Evolutionary conservation across 768 basidiomycete genomes (phyloP).

Genomic region (Lactarius hengduanensis): DNA sequence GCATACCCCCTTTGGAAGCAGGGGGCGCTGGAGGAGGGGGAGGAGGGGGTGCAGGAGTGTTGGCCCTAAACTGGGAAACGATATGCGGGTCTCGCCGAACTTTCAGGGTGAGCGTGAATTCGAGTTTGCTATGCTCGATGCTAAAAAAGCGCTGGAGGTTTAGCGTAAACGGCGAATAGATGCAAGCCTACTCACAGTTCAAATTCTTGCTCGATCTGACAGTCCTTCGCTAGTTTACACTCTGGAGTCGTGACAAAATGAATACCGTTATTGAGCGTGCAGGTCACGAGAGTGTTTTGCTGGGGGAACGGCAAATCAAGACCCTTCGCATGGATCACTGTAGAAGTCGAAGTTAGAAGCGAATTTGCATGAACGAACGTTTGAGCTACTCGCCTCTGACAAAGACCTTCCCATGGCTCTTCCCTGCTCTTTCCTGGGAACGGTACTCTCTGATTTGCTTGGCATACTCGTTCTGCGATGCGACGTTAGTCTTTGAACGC

Average conservation of each 20-base stretch:
- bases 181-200: conserved; percentile 62
- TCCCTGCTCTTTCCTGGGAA: conserved; percentile 71
- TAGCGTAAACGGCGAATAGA: neutral
- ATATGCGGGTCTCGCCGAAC: conserved; percentile 86
- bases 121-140: conserved; percentile 91
- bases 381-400: conserved; percentile 64
- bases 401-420: conserved; percentile 89
- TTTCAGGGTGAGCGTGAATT: conserved; percentile 89
- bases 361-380: neutral
- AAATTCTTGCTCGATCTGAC: conserved; percentile 82
- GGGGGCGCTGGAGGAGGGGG: conserved; percentile 44
- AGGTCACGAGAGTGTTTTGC: conserved; percentile 72
- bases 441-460: conserved; percentile 84
- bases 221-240: conserved; percentile 54
- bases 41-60: conserved; percentile 49
- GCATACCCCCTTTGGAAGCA: conserved; percentile 61
- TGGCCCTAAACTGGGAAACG: conserved; percentile 68
- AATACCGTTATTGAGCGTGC: conserved; percentile 94
- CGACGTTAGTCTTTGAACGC: conserved; percentile 3
- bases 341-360: conserved; percentile 9
- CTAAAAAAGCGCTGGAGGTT: conserved; percentile 38
- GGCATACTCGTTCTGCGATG: conserved; percentile 82
- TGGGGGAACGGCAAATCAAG: conserved; percentile 76
- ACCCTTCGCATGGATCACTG: conserved; percentile 75
- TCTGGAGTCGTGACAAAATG: conserved; percentile 93